Evolutionary conservation across 202 grass and related monocot genomes (phyloP), one percentile per base, ranked within the genome.

Genomic region (Dendrocalamus latiflorus): DNA sequence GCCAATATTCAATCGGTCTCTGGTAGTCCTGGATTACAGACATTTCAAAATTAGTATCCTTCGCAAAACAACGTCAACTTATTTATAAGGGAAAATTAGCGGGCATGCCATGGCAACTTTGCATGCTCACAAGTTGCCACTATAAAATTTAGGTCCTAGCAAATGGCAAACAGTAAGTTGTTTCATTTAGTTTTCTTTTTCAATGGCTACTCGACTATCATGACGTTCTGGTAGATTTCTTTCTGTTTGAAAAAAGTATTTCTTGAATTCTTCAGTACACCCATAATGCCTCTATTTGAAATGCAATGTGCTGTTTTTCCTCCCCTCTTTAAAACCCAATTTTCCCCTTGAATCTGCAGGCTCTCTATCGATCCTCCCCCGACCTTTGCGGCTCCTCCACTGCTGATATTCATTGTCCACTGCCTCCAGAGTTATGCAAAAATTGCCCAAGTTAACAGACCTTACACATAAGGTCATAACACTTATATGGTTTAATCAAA

Each of bases 11-110:
- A 4, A 38, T 25, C 38, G 0, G 39, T 74, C 65, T 33, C 53
- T 81, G 17, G 28, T 16, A 68, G 38, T 47, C 70, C 70, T 89
- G 76, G 43, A 54, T 63, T 25, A 37, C 41, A 84, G 43, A 75
- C 11, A 75, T 26, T 68, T 42, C 14, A 54, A 12, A 68, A 37
- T 38, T 41, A 84, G 47, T 73, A 82, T 44, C 22, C 6, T 65
- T 43, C 3, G 22, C 1, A 2, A 78, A 60, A 42, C 6, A 60
- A 22, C 26, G 53, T 41, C 13, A 48, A 39, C 9, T 71, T 22
- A n/a, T 59, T 43, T 54, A 44, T 30, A 18, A 12, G 24, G 41
- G 53, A 11, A 53, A 75, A 41, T 42, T 37, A 37, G 24, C 73
- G 6, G 21, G 45, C 6, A 0, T 65, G 6, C n/a, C 11, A 68